A percentile compares a stretch with the other conserved stretches of the same genome.
Conservation (phyloP, 2,329 filamentous ascomycete genomes). For the Didymella exigua region DNA sequence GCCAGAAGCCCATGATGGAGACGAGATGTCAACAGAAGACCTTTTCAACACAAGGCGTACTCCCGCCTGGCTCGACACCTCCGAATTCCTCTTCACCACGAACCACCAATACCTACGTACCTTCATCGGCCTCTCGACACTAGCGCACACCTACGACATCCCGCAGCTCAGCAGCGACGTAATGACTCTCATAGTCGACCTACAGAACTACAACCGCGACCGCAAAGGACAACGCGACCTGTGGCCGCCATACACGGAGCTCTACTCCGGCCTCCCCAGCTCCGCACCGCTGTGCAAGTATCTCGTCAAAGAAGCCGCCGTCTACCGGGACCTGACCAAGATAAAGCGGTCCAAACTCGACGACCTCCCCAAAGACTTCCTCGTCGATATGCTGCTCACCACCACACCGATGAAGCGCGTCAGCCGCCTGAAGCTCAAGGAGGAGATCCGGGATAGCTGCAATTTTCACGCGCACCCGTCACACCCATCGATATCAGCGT, state of each 20-base stretch:
- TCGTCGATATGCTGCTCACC: slow-evolving; percentile 19
- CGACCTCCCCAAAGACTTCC: slow-evolving; percentile 15
- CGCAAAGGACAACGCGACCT: slow-evolving; percentile 7
- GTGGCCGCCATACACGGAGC: slow-evolving; percentile 9
- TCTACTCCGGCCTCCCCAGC: slow-evolving; percentile 9
- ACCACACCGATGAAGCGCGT: slow-evolving; percentile 15
- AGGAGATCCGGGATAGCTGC: slow-evolving; percentile 15
- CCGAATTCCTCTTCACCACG: slow-evolving; percentile 17
- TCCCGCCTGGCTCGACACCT: slow-evolving; percentile 10
- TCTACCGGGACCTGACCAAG: slow-evolving; percentile 13
- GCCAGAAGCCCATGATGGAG: neutral
- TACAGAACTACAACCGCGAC: slow-evolving; percentile 19
- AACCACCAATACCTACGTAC: slow-evolving; percentile 16
- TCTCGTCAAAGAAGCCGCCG: slow-evolving; percentile 15
- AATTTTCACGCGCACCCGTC: slow-evolving; percentile 17
- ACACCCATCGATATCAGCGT: neutral
- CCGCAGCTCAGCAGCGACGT: slow-evolving; percentile 16
- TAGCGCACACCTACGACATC: slow-evolving; percentile 21
- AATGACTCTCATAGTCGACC: slow-evolving; percentile 15
- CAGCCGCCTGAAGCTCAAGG: slow-evolving; percentile 8
- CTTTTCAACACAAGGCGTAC: slow-evolving; percentile 14
- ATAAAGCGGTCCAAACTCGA: slow-evolving; percentile 12
- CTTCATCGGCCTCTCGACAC: slow-evolving; percentile 22
- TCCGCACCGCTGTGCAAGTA: slow-evolving; percentile 11
- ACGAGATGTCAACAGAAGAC: slow-evolving; percentile 1